Percentiles rank a stretch among this genome's conserved stretches.
Evolutionary conservation across 1,284 basidiomycete genomes (phyloP).

Genomic region (Puccinia novopanici): DNA sequence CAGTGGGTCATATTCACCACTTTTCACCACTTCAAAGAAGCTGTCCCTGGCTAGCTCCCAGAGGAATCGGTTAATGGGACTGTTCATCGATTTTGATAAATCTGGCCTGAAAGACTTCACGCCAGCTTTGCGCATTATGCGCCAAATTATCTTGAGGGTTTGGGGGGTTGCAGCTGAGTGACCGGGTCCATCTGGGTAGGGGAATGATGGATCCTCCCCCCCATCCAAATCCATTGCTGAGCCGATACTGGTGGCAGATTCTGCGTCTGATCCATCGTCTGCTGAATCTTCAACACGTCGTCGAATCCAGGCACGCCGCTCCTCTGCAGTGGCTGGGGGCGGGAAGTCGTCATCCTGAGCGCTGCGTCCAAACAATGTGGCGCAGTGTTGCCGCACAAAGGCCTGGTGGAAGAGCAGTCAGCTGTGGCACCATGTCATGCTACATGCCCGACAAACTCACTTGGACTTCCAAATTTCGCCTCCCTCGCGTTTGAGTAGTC

Average conservation of each 20-base stretch:
- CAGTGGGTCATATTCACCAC: conserved; percentile 15
- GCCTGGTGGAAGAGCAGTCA: background rate
- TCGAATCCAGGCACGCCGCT: background rate
- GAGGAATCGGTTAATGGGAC: no score
- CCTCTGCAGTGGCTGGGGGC: conserved; percentile 21
- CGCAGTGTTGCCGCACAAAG: no score
- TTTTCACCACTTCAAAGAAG: conserved; percentile 10
- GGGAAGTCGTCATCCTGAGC: background rate
- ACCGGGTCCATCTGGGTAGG: conserved; percentile 14
- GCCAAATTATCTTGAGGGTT: no score
- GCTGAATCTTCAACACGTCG: background rate
- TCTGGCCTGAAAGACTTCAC: no score
- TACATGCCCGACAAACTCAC: background rate
- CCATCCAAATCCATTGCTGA: background rate
- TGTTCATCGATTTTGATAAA: no score
- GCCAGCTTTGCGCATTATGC: no score
- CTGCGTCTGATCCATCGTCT: background rate
- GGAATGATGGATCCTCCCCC: background rate
- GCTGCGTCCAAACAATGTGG: conserved; percentile 27
- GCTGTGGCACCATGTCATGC: background rate
- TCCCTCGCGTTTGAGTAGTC: background rate
- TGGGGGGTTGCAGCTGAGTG: no score
- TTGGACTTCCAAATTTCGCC: background rate
- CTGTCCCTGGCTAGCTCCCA: no score
- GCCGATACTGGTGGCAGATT: background rate